Percentiles rank a stretch among this genome's conserved stretches.
Evolutionary conservation across 441 rosid genomes (phyloP).

Genomic region (Erodium moschatum): DNA sequence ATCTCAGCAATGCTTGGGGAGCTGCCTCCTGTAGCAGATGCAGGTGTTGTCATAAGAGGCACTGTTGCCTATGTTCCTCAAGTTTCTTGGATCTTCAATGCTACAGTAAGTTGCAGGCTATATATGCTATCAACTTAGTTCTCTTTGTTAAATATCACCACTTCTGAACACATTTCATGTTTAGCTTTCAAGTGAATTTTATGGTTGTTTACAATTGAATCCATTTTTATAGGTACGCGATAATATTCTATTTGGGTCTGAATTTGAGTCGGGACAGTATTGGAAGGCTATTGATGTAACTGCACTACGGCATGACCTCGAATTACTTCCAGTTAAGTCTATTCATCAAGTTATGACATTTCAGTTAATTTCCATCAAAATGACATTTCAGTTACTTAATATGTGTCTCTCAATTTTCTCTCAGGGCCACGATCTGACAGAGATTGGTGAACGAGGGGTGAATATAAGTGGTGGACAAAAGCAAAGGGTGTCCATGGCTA

Average conservation of each 20-base stretch:
- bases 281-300: constrained; percentile 75
- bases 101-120: constrained; percentile 54
- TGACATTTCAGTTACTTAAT: constrained; percentile 16
- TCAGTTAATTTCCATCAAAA: constrained; percentile 15
- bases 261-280: constrained; percentile 61
- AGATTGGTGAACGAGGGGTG: constrained; percentile 96
- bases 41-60: constrained; percentile 63
- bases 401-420: constrained; percentile 19
- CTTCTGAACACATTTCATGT: not conserved
- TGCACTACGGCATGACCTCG: constrained; percentile 77
- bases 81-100: constrained; percentile 96
- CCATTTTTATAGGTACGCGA: constrained; percentile 58
- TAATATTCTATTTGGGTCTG: constrained; percentile 75
- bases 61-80: constrained; percentile 91
- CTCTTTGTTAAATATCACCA: constrained; percentile 12
- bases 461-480: constrained; percentile 96
- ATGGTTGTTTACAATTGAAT: constrained; percentile 6
- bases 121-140: constrained; percentile 14
- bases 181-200: constrained; percentile 2
- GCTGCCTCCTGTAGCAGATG: constrained; percentile 58
- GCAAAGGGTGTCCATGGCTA: constrained; percentile 96
- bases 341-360: constrained; percentile 13
- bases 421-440: constrained; percentile 90
- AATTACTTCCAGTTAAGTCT: constrained; percentile 71
- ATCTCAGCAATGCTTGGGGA: constrained; percentile 95